These are phyloP conservation scores for Sutorius eximius DNA, from an alignment of 1,284 basidiomycete genomes.

Conservation along the genomic window DNA sequence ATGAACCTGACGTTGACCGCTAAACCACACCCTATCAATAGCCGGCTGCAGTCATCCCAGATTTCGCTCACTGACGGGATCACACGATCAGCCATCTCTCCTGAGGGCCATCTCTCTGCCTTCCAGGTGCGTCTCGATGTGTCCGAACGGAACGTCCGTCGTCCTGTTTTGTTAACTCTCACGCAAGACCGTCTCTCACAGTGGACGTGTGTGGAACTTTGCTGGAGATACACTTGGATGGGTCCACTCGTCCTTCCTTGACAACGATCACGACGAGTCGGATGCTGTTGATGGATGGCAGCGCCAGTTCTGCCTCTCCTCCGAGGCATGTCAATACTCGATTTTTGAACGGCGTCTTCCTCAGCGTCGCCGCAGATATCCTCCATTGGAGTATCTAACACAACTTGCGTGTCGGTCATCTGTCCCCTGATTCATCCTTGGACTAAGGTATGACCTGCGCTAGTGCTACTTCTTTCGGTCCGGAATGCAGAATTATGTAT, in stretches of 20 bases:
- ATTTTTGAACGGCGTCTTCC: neutral
- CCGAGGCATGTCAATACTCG: slow-evolving; percentile 26
- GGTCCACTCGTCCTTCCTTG: slow-evolving; percentile 44
- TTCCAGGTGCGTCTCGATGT: slow-evolving; percentile 42
- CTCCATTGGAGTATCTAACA: slow-evolving; percentile 50
- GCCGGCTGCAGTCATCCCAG: slow-evolving; percentile 39
- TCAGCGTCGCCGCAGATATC: slow-evolving; percentile 42
- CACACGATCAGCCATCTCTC: slow-evolving; percentile 28
- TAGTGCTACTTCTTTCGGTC: slow-evolving; percentile 37
- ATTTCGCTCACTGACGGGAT: slow-evolving; percentile 37
- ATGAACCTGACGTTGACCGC: neutral
- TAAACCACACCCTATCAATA: slow-evolving; percentile 13
- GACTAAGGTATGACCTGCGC: slow-evolving; percentile 5
- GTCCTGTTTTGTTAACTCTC: neutral
- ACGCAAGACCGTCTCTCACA: slow-evolving; percentile 35
- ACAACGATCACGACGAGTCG: slow-evolving; percentile 9
- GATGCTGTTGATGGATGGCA: slow-evolving; percentile 35
- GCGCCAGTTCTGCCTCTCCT: slow-evolving; percentile 43
- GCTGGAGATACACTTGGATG: slow-evolving; percentile 53
- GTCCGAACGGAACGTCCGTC: neutral
- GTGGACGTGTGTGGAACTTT: slow-evolving; percentile 38
- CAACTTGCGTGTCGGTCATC: slow-evolving; percentile 48
- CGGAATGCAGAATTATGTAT: slow-evolving; percentile 29
- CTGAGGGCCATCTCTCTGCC: slow-evolving; percentile 38
- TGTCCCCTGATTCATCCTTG: slow-evolving; percentile 31